Conservation (phyloP, 202 grass and related monocot species). For the Digitaria exilis region DNA sequence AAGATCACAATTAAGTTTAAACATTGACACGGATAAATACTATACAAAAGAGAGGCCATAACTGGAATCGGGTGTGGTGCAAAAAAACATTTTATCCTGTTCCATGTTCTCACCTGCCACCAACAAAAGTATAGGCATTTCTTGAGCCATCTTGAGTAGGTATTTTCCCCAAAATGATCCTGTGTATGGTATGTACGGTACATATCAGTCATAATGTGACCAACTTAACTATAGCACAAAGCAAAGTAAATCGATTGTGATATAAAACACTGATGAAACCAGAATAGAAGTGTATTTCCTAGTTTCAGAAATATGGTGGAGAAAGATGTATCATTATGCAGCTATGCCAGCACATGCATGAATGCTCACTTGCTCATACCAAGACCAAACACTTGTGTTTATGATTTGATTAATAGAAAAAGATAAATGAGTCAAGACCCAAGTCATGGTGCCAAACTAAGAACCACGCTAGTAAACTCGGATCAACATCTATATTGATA, state of each 20-base stretch:
- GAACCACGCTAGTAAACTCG: neutral
- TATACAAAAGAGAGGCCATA: neutral
- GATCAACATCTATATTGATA: neutral
- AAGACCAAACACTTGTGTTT: constrained; percentile 21
- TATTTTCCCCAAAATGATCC: constrained; percentile 93
- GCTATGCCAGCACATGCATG: neutral
- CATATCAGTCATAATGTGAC: constrained; percentile 56
- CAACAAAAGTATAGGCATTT: constrained; percentile 86
- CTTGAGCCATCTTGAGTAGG: constrained; percentile 96
- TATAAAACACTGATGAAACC: constrained; percentile 4
- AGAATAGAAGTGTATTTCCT: constrained; percentile 30
- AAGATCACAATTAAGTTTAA: neutral
- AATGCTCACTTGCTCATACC: neutral
- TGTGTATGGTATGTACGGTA: constrained; percentile 68
- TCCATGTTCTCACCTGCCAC: constrained; percentile 71
- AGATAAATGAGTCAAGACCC: constrained; percentile 23
- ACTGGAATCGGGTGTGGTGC: neutral
- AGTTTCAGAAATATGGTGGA: constrained; percentile 28
- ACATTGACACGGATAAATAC: neutral
- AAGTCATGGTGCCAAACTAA: neutral
- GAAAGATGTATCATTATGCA: constrained; percentile 1
- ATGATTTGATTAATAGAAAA: neutral
- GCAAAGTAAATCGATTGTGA: neutral
- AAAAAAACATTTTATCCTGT: constrained; percentile 50
- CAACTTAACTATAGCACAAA: constrained; percentile 36